Base-by-base conservation (phyloP, 1,284 basidiomycete species). In the Moesziomyces aphidis region DNA sequence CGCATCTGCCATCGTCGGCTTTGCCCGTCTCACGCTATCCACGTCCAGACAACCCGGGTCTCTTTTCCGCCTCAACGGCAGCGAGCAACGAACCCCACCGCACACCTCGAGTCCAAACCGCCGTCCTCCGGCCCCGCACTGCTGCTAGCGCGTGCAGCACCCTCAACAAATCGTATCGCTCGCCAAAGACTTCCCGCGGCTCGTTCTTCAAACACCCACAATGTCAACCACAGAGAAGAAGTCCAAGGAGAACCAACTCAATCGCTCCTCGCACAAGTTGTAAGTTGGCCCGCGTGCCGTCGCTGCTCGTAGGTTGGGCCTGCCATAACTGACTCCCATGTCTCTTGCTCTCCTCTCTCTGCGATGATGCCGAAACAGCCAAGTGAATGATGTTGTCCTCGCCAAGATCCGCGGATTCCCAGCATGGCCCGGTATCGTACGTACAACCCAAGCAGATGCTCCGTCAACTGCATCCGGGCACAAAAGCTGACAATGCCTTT, bases 361-460 rank as follows among this genome's bases (percentile, higher is more conserved):
- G 4, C 50, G 5, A 6, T 39, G 19, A 26, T 45, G 22, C 8
- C 5, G 19, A 19, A 2, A 61, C 64, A 77, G 76, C 62, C 61
- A 76, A 24, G 56, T 61, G 59, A 89, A 92, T 83, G 94, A 97
- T 84, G 88, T 94, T 78, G 94, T 98, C 36, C 89, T 97, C 65
- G 94, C 90, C 44, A 95, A 97, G 87, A 88, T 99, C 83, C 93
- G 93, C 86, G 95, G 96, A 17, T 98, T 89, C 87, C 94, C 96
- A 15, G 89, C 92, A 31, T 98, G 95, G 95, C 93, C 93, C 64
- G 92, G 90, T 81, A 91, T 91, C 87, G 93, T 94, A 81, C 83
- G 91, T 87, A 22, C 34, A 19, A 21, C 3, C 42, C 17, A 31
- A 15, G 11, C 36, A 42, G 39, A 42, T 15, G 15, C 39, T 11